Evolutionary conservation across 192 early-diverging fungal genomes (phyloP), one percentile per base, ranked within the genome.

Genomic region (Pecoramyces ruminantium): DNA sequence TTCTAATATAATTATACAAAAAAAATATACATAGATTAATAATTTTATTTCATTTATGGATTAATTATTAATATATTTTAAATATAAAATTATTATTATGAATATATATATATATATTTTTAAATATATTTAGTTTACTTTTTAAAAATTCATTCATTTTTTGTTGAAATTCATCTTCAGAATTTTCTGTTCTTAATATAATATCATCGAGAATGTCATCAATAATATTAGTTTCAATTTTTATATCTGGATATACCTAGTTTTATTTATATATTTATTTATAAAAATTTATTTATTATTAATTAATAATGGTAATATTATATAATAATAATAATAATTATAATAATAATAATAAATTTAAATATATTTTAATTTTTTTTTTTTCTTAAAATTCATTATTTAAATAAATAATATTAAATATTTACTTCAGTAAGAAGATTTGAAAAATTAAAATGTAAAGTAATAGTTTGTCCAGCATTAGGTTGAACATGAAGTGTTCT

Each of bases 401-500:
- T 6, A 34, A 34, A 34, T 6, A 34, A 34, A 34, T 6, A 34
- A 34, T 34, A 34, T 39, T 14, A 39, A 39, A 30, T 79, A 13
- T 67, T 51, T 29, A 81, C 29, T 5, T 42, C 39, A 2, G 58
- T 29, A 11, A 30, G 5, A 5, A 83, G 15, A 25, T 15, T n/a
- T 4, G 28, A n/a, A 79, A 79, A 81, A 28, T 79, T 79, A 25
- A 79, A 30, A 0, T 67, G 79, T 1, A 80, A 29, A 0, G 84
- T 38, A 25, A 85, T 79, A 78, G 79, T 82, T 40, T 78, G 28
- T 27, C 79, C 82, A 16, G 82, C 84, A 67, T 85, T 83, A 28
- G 84, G 84, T 78, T 82, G 28, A 14, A 85, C 51, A n/a, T 83
- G 81, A 29, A 81, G 78, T n/a, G 79, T 77, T 30, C 58, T 67